A percentile compares a stretch with the other conserved stretches of the same genome.
phyloP scores from a whole-genome alignment of 1,284 basidiomycete species.

The Clitocybe nebularis region DNA sequence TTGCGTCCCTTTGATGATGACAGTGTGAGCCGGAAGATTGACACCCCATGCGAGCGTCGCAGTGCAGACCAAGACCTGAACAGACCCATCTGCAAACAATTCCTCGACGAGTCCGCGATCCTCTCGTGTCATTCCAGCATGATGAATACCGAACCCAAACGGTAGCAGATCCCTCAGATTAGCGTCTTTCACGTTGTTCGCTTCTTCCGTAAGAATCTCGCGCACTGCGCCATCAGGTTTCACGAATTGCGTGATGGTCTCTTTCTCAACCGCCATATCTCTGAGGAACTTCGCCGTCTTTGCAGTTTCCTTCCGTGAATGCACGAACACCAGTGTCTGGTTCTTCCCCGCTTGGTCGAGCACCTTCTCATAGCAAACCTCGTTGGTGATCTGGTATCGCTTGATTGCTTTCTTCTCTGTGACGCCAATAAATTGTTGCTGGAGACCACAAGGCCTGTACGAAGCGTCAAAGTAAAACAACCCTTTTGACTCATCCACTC shows the following conservation, averaged over 20 bases:
- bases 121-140: slow-evolving; percentile 97
- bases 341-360: slow-evolving; percentile 91
- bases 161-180: slow-evolving; percentile 90
- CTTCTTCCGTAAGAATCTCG: slow-evolving; percentile 85
- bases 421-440: slow-evolving; percentile 96
- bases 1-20: slow-evolving; percentile 99
- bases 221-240: slow-evolving; percentile 86
- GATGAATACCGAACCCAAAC: slow-evolving; percentile 97
- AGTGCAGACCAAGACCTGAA: slow-evolving; percentile 96
- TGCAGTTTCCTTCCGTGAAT: slow-evolving; percentile 97
- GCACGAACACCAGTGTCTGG: slow-evolving; percentile 93
- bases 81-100: slow-evolving; percentile 87
- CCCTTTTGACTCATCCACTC: slow-evolving; percentile 89
- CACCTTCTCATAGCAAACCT: slow-evolving; percentile 99
- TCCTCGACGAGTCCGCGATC: slow-evolving; percentile 94
- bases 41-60: slow-evolving; percentile 99
- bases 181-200: slow-evolving; percentile 79
- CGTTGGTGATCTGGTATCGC: slow-evolving; percentile 96
- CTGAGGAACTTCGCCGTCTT: slow-evolving; percentile 96
- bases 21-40: slow-evolving; percentile 95
- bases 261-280: slow-evolving; percentile 94
- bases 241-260: slow-evolving; percentile 94
- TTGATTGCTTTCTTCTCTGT: slow-evolving; percentile 99
- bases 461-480: slow-evolving; percentile 97
- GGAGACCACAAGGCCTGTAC: slow-evolving; percentile 91